Conservation (phyloP, 1,139 yeast genomes). For the Chernovozyma aurita region DNA sequence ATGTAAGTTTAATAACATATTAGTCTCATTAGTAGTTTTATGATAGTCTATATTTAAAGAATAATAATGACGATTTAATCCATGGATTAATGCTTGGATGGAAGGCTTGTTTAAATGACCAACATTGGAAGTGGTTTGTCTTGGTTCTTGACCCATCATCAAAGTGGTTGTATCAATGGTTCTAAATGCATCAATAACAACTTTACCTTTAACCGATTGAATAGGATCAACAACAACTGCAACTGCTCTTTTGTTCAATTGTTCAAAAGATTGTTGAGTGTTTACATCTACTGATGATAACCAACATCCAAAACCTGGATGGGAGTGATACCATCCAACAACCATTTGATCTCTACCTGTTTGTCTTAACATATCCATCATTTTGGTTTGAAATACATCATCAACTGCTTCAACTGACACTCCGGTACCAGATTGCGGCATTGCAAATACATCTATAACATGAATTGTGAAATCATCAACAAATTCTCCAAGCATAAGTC, state of each 20-base stretch:
- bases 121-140: constrained; percentile 94
- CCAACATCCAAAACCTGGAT: constrained; percentile 99
- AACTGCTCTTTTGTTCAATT: constrained; percentile 88
- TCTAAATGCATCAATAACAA: constrained; percentile 97
- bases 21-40: constrained; percentile 89
- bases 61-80: constrained; percentile 94
- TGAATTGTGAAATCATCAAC: constrained; percentile 97
- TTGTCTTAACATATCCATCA: constrained; percentile 99
- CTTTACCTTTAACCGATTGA: constrained; percentile 97
- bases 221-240: constrained; percentile 98
- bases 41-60: constrained; percentile 92
- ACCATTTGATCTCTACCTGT: constrained; percentile 99
- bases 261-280: constrained; percentile 96
- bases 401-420: constrained; percentile 99
- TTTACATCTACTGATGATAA: constrained; percentile 94
- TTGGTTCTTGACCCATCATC: constrained; percentile 96
- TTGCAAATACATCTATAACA: constrained; percentile 96
- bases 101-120: constrained; percentile 97
- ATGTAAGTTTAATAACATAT: constrained; percentile 90
- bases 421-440: constrained; percentile 99
- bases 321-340: constrained; percentile 99
- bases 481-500: constrained; percentile 96
- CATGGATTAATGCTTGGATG: constrained; percentile 95
- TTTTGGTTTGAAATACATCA: constrained; percentile 95
- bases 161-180: constrained; percentile 82